phyloP scores from a whole-genome alignment of 495 filamentous ascomycete genomes.

The Xylona heveae region DNA sequence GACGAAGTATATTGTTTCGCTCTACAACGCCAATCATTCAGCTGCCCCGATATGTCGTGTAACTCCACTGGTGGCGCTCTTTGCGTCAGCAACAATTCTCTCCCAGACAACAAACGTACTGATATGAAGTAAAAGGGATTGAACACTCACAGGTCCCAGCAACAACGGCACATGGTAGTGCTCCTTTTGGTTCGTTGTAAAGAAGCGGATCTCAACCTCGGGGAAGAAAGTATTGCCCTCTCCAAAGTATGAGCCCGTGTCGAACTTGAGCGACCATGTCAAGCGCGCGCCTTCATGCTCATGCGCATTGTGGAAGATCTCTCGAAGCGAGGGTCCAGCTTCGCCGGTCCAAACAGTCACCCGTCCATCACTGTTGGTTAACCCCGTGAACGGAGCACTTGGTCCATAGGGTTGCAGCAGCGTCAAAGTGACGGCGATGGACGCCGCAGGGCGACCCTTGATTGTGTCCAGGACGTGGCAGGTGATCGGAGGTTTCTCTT shows the following conservation, averaged over 20 bases:
- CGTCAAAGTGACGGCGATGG: slow-evolving; percentile 32
- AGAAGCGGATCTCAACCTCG: slow-evolving; percentile 74
- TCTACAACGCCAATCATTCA: neutral
- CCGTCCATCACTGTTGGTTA: slow-evolving; percentile 72
- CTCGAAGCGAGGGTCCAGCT: slow-evolving; percentile 20
- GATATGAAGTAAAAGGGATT: neutral
- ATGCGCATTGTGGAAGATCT: slow-evolving; percentile 22
- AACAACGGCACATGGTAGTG: slow-evolving; percentile 89
- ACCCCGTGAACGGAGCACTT: slow-evolving; percentile 31
- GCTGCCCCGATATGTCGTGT: slow-evolving; percentile 72
- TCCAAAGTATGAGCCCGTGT: slow-evolving; percentile 58
- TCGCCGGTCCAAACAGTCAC: slow-evolving; percentile 54
- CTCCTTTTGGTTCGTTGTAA: slow-evolving; percentile 39
- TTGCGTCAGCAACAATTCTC: too few relatives aligned
- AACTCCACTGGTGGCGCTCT: too few relatives aligned
- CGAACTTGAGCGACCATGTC: slow-evolving; percentile 57
- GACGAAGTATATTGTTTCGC: too few relatives aligned
- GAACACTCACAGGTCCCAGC: slow-evolving; percentile 72
- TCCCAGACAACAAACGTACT: neutral
- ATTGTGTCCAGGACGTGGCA: slow-evolving; percentile 42
- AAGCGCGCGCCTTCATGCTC: slow-evolving; percentile 19
- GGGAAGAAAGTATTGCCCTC: slow-evolving; percentile 66
- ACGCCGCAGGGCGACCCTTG: slow-evolving; percentile 31
- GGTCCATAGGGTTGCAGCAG: slow-evolving; percentile 16
- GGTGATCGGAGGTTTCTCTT: slow-evolving; percentile 30